Evolutionary conservation across 2,329 filamentous ascomycete genomes (phyloP).

Genomic region (Beauveria sp.): DNA sequence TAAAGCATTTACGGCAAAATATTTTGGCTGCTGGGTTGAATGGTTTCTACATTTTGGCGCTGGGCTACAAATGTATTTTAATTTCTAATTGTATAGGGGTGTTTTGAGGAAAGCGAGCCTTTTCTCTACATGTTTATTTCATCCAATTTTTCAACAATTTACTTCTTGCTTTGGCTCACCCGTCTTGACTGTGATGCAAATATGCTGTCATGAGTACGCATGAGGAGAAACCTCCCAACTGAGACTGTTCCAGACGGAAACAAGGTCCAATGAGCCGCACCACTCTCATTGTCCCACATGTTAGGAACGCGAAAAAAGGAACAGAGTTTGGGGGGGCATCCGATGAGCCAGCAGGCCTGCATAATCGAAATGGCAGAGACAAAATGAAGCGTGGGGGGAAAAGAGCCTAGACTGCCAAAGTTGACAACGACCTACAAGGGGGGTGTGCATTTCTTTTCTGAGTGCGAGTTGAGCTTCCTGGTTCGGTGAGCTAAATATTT

Average conservation of each 20-base stretch:
- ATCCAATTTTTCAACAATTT: conserved; percentile 1
- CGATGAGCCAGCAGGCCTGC: too few relatives aligned
- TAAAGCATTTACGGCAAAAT: conserved; percentile 14
- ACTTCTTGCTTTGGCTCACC: background rate
- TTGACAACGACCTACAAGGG: too few relatives aligned
- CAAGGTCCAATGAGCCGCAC: background rate
- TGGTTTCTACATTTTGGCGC: conserved; percentile 12
- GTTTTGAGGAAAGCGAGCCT: conserved; percentile 14
- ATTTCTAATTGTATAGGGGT: conserved; percentile 37
- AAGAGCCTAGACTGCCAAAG: too few relatives aligned
- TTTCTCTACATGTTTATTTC: conserved; percentile 6
- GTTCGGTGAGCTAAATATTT: too few relatives aligned
- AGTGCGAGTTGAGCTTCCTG: too few relatives aligned
- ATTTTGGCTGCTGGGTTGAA: conserved; percentile 1
- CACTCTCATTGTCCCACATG: too few relatives aligned
- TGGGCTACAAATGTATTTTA: conserved; percentile 32
- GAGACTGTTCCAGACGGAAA: conserved; percentile 2
- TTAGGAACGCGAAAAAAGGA: too few relatives aligned
- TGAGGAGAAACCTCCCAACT: background rate
- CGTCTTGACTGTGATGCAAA: background rate
- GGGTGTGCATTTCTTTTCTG: too few relatives aligned
- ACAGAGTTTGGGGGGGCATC: too few relatives aligned
- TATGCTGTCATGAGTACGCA: too few relatives aligned
- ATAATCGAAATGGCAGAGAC: too few relatives aligned
- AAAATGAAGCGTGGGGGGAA: too few relatives aligned